Conservation (phyloP, 768 basidiomycete genomes). For the Mycena rebaudengoi region DNA sequence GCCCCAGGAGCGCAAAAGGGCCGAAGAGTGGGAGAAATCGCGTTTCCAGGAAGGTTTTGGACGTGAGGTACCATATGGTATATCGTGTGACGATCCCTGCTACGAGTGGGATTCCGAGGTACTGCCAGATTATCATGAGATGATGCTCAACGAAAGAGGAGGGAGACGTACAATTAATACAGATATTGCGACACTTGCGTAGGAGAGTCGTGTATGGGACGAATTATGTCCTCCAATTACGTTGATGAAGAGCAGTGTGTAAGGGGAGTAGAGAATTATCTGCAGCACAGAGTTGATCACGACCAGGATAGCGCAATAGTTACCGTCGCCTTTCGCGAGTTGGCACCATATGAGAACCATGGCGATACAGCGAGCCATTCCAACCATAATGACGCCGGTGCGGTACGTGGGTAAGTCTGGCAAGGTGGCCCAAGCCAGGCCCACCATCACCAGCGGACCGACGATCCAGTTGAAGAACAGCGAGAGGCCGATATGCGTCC, state of each 20-base stretch:
- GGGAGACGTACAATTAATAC: conserved; percentile 69
- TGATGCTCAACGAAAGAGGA: neutral
- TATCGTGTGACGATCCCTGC: conserved; percentile 79
- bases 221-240: conserved; percentile 60
- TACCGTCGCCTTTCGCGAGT: conserved; percentile 70
- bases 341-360: conserved; percentile 89
- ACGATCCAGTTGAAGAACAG: conserved; percentile 82
- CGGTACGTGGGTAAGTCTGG: conserved; percentile 81
- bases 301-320: conserved; percentile 84
- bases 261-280: conserved; percentile 79
- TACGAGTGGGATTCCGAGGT: conserved; percentile 79
- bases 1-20: conserved; percentile 74
- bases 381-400: conserved; percentile 85
- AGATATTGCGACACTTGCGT: conserved; percentile 67
- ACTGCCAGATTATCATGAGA: neutral
- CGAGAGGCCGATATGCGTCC: conserved; percentile 75
- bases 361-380: conserved; percentile 75
- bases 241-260: conserved; percentile 77
- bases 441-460: conserved; percentile 87
- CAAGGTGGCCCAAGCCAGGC: conserved; percentile 83
- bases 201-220: conserved; percentile 55
- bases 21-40: conserved; percentile 75
- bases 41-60: conserved; percentile 58
- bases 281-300: conserved; percentile 84
- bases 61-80: conserved; percentile 52